Percentiles rank a stretch among this genome's conserved stretches.
phyloP scores from a whole-genome alignment of 1,284 basidiomycete species.

The Spongiforma sp. region DNA sequence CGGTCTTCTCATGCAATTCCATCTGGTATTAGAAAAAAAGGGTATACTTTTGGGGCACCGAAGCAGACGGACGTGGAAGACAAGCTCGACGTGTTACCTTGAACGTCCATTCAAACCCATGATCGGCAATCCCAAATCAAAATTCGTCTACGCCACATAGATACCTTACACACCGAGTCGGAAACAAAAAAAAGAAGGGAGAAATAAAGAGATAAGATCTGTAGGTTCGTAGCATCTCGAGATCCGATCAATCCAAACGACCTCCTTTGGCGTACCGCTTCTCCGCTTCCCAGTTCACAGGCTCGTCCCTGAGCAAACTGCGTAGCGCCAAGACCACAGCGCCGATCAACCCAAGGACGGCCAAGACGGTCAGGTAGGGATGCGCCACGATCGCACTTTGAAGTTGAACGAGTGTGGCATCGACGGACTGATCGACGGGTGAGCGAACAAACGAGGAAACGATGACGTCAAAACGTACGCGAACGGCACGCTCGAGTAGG shows the following conservation, averaged over 20 bases:
- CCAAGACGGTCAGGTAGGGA: slow-evolving; percentile 25
- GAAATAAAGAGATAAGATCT: neutral
- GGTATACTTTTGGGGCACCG: too few relatives aligned
- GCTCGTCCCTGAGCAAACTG: slow-evolving; percentile 21
- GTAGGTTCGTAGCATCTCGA: too few relatives aligned
- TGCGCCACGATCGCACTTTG: slow-evolving; percentile 21
- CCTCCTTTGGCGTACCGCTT: slow-evolving; percentile 24
- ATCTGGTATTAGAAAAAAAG: too few relatives aligned
- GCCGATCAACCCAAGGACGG: slow-evolving; percentile 16
- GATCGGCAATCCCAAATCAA: too few relatives aligned
- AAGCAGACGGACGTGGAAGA: too few relatives aligned
- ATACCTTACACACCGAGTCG: too few relatives aligned
- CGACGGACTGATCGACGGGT: slow-evolving; percentile 27
- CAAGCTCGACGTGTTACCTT: too few relatives aligned
- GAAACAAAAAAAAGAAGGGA: neutral
- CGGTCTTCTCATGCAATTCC: too few relatives aligned
- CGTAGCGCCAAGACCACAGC: slow-evolving; percentile 17
- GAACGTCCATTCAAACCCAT: too few relatives aligned
- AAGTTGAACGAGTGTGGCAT: slow-evolving; percentile 11
- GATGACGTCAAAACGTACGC: slow-evolving; percentile 49
- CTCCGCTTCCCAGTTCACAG: slow-evolving; percentile 16
- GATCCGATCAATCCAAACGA: slow-evolving; percentile 25
- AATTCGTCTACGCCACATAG: too few relatives aligned
- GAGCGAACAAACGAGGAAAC: neutral
- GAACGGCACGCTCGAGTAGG: slow-evolving; percentile 65